Evolutionary conservation across 2,329 filamentous ascomycete genomes (phyloP), one percentile per base, ranked within the genome.

Genomic region (Clarireedia monteithiana): DNA sequence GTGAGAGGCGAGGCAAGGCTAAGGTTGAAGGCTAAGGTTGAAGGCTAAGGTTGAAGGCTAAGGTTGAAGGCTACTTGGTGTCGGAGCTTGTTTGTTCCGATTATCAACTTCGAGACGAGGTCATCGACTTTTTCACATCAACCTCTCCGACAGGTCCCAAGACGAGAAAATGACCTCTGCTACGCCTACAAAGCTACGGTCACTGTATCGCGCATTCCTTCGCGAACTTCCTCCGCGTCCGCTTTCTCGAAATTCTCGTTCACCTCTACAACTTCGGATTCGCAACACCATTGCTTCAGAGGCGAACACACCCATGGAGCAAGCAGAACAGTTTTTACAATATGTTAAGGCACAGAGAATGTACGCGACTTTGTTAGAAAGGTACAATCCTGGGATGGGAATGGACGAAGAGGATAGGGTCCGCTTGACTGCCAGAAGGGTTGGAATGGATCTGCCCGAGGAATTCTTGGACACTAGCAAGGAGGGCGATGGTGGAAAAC

Each of bases 311-410:
- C 59, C 67, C 45, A 58, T 64, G 23, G 62, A 77, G 50, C 75
- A 89, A 63, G 86, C 83, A n/a, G 83, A 89, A 61, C 90, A 97
- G 71, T 83, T 90, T 63, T 73, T 91, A 26, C 80, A 83, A 56
- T 97, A 96, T 69, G 78, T 94, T 20, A 82, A 83, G 64, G 86
- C 91, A n/a, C 94, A 99, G 75, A 79, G 91, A 52, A 82, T 82
- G 69, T 96, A 97, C 70, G 80, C 83, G 26, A 85, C 83, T 15
- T 74, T 97, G 45, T 71, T 97, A 39, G 91, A 96, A 73, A 80
- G 91, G 64, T 97, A 99, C 73, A 97, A 97, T 71, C 91, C 91
- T 0, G 91, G 91, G 17, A 89, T 95, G 83, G 82, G 83, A 63
- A 89, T 96, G 86, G 83, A 87, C 62, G 86, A 84, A 69, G 84